Percentiles rank a stretch among this genome's conserved stretches.
These are phyloP conservation scores for Monosiga brevicollis DNA, from an alignment of 78 protist genomes.

Conservation along the genomic window DNA sequence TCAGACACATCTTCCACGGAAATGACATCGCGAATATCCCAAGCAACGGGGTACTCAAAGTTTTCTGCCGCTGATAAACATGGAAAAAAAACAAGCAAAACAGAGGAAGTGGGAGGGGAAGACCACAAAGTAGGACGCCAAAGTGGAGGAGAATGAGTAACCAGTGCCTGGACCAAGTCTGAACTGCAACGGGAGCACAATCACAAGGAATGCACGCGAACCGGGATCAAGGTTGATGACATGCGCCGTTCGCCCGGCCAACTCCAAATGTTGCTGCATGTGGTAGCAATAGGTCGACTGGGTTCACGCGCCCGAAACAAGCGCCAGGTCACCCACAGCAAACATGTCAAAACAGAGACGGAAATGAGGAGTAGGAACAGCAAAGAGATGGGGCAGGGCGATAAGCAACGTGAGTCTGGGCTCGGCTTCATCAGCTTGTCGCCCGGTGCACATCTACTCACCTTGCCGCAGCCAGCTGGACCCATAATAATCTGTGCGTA, in stretches of 20 bases:
- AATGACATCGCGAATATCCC: constrained; percentile 86
- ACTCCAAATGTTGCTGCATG: constrained; percentile 55
- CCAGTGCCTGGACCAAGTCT: no score
- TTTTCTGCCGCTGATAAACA: constrained; percentile 95
- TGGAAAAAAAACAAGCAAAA: no score
- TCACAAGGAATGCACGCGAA: no score
- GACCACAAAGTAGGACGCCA: no score
- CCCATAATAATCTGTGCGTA: constrained; percentile 92
- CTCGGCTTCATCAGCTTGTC: no score
- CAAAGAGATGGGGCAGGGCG: not conserved
- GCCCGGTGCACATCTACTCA: no score
- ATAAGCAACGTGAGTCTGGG: not conserved
- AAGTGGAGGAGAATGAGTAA: no score
- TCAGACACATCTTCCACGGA: constrained; percentile 84
- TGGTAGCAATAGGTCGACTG: constrained; percentile 84
- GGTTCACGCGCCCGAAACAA: not conserved
- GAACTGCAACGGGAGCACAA: no score
- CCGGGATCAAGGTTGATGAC: constrained; percentile 94
- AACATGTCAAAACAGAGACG: not conserved
- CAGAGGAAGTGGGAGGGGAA: no score
- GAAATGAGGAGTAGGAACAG: not conserved
- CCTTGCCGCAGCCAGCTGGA: constrained; percentile 95
- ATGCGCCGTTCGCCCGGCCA: constrained; percentile 60
- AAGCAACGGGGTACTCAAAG: constrained; percentile 55
- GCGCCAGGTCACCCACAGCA: not conserved